phyloP scores from a whole-genome alignment of 2,329 filamentous ascomycete species.

The Stylonectria norvegica region DNA sequence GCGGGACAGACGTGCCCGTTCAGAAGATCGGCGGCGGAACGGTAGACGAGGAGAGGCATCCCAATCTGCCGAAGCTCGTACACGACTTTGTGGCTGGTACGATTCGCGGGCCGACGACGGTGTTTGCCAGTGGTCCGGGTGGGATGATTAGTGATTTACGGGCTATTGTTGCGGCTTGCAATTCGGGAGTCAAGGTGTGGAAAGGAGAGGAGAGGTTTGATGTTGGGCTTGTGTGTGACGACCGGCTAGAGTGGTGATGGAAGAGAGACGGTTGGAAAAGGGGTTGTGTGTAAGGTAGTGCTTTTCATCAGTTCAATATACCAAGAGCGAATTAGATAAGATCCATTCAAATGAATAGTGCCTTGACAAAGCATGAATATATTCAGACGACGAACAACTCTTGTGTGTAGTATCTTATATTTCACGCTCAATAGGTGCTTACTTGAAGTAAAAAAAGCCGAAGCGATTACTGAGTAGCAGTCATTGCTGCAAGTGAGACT shows the following conservation, averaged over 20 bases:
- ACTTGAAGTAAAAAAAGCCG: no score
- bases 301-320: no score
- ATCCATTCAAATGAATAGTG: no score
- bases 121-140: conserved; percentile 59
- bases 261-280: conserved; percentile 1
- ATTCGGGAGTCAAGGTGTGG: conserved; percentile 54
- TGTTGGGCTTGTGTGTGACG: conserved; percentile 57
- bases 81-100: conserved; percentile 46
- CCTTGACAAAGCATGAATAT: no score
- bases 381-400: no score
- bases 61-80: conserved; percentile 46
- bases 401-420: no score
- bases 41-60: conserved; percentile 36
- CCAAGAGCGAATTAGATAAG: no score
- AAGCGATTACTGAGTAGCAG: no score
- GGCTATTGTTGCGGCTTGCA: conserved; percentile 49
- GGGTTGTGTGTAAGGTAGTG: background rate
- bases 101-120: conserved; percentile 47
- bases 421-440: no score
- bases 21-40: conserved; percentile 27
- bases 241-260: conserved; percentile 53
- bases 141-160: conserved; percentile 59
- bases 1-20: conserved; percentile 29
- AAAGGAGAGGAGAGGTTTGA: conserved; percentile 53
- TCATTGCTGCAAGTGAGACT: no score